phyloP scores from a whole-genome alignment of 164 flowering plant genomes.

The Dillenia suffruticosa region DNA sequence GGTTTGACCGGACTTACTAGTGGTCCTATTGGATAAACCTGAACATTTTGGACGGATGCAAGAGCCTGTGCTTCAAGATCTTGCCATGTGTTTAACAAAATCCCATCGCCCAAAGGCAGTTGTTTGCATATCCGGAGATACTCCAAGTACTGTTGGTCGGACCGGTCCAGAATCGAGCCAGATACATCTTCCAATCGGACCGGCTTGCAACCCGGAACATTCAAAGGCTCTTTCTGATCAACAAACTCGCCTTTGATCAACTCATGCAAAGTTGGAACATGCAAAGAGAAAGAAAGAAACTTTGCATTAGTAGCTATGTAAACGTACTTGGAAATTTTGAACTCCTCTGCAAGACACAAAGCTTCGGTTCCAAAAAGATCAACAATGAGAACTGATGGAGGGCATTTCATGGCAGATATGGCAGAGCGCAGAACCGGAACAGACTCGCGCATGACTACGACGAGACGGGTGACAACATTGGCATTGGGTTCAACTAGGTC shows the following conservation, averaged over 20 bases:
- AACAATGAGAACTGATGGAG: conserved; percentile 23
- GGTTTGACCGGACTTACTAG: conserved; percentile 11
- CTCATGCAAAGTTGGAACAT: conserved; percentile 22
- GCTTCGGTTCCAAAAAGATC: conserved; percentile 37
- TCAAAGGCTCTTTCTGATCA: conserved; percentile 15
- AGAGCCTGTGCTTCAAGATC: conserved; percentile 32
- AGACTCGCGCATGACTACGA: conserved; percentile 12
- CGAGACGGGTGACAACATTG: conserved; percentile 6
- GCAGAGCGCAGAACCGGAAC: conserved; percentile 7
- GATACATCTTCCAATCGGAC: conserved; percentile 23
- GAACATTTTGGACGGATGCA: conserved; percentile 13
- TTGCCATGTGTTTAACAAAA: conserved; percentile 39
- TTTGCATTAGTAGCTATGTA: conserved; percentile 24
- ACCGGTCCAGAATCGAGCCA: conserved; percentile 20
- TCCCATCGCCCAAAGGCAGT: conserved; percentile 27
- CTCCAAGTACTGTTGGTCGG: conserved; percentile 8
- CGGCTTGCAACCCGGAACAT: conserved; percentile 40
- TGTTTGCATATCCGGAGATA: conserved; percentile 11
- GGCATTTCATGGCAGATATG: conserved; percentile 6
- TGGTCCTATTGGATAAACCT: conserved; percentile 44
- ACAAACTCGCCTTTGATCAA: conserved; percentile 17
- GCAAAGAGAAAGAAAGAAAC: conserved; percentile 20
- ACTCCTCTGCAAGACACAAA: conserved; percentile 26
- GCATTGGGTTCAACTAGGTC: conserved; percentile 6
- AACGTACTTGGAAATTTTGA: conserved; percentile 24